A percentile compares a stretch with the other conserved stretches of the same genome.
These are phyloP conservation scores for Malus hybrid DNA, from an alignment of 331 rosid species.

Conservation along the genomic window DNA sequence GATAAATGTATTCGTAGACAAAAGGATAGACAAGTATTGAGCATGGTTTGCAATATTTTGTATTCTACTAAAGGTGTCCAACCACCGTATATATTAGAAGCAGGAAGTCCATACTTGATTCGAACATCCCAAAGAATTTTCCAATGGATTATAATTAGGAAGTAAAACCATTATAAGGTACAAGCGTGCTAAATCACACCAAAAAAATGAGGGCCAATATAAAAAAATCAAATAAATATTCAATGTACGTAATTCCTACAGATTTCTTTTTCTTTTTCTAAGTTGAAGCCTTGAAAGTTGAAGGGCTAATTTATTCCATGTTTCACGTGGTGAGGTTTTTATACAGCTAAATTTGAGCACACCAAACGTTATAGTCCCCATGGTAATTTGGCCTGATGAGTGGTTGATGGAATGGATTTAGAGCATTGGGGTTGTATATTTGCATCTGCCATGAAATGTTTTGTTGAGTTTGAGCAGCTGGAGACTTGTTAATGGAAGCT, in stretches of 20 bases:
- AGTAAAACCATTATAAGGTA: not conserved
- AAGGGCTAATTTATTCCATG: no score
- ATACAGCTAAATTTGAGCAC: not conserved
- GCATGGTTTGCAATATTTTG: no score
- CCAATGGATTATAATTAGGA: no score
- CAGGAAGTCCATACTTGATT: no score
- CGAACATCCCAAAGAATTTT: no score
- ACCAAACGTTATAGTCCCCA: not conserved
- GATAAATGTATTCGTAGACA: no score
- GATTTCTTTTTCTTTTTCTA: no score
- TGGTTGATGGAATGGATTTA: slow-evolving; percentile 25
- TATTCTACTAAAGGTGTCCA: no score
- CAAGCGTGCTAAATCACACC: not conserved
- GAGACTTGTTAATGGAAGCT: slow-evolving; percentile 33
- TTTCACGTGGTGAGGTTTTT: not conserved
- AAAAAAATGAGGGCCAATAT: not conserved
- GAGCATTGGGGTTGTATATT: slow-evolving; percentile 2
- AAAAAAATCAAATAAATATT: not conserved
- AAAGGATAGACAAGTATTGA: no score
- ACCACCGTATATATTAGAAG: no score
- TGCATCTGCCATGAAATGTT: slow-evolving; percentile 3
- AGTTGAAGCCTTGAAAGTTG: no score
- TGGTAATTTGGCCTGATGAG: slow-evolving; percentile 3
- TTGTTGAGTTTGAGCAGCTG: not conserved
- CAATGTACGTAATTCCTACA: not conserved